Evolutionary conservation across 2,329 filamentous ascomycete genomes (phyloP), one percentile per base, ranked within the genome.

Genomic region (Blastomyces emzantsi): DNA sequence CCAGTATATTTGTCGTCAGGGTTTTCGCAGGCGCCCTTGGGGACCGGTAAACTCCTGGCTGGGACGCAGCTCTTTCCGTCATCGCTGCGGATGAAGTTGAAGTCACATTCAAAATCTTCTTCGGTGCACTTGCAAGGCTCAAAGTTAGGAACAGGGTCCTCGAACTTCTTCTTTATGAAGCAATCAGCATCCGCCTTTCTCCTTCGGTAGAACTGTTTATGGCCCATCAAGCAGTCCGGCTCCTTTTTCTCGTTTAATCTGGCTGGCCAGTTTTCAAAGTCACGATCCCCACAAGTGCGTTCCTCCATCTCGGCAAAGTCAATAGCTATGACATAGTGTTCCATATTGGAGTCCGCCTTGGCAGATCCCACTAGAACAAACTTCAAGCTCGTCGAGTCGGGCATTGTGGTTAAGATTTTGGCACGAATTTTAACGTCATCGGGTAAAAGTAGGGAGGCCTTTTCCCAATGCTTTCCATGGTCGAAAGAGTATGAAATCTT

Each of bases 31-130:
- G 84, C 83, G 8, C 85, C 90, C 57, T 89, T 83, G 0, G 92
- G 92, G 1, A 86, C 79, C 2, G 80, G 74, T 54, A 96, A 74
- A 2, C 83, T 79, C 0, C 85, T 86, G 33, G 81, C 83, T 8
- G 84, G 82, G 30, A 86, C 80, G 73, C 94, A 97, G 66, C 87
- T 82, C 60, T 83, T 84, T 61, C 84, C 82, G 66, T 93, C 85
- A 3, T 84, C 80, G 45, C 82, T 81, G 69, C 85, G 84, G 64
- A 86, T 79, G 73, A 96, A 97, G 75, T 96, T 95, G 81, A 90
- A 96, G 73, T 97, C 93, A 74, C 94, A 99, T 77, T 99, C 94
- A 73, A 96, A 99, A 74, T 99, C 95, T 43, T 82, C 80, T 64
- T 89, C 85, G 0, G 87, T 86, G 76, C 94, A 99, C 51, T 90